Percentiles rank a stretch among this genome's conserved stretches.
Evolutionary conservation across 768 basidiomycete genomes (phyloP).

Genomic region (Psilocybe azurescens): DNA sequence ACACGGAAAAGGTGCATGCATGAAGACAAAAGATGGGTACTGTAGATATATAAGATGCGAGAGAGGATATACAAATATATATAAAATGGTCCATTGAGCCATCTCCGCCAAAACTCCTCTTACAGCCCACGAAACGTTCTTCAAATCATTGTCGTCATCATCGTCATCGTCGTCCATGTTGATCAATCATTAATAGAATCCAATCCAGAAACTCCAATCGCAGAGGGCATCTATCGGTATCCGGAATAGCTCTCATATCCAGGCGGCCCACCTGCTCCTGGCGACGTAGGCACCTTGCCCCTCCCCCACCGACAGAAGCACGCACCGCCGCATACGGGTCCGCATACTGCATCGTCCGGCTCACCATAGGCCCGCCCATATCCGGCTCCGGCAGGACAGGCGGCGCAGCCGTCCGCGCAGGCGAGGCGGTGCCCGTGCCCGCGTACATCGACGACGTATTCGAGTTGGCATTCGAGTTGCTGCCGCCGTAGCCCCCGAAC

Average conservation of each 20-base stretch:
- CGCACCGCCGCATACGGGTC: constrained; percentile 87
- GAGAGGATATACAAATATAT: constrained; percentile 1
- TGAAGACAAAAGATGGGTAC: neutral
- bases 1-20: neutral
- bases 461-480: no score
- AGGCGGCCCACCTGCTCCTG: constrained; percentile 38
- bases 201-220: neutral
- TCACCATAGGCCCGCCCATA: constrained; percentile 60
- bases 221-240: constrained; percentile 41
- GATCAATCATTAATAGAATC: neutral
- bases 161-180: neutral
- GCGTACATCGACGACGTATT: constrained; percentile 11
- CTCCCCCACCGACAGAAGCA: constrained; percentile 50
- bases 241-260: constrained; percentile 60
- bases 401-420: constrained; percentile 35
- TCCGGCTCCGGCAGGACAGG: constrained; percentile 48
- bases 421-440: constrained; percentile 22
- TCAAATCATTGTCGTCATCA: neutral
- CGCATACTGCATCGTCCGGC: constrained; percentile 93
- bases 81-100: constrained; percentile 1
- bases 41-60: neutral
- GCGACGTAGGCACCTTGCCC: constrained; percentile 27
- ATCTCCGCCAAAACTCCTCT: neutral
- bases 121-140: neutral
- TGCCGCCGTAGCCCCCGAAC: constrained; percentile 45